phyloP scores from a whole-genome alignment of 176 grass and related monocot species.

The Aegilops bicornis region DNA sequence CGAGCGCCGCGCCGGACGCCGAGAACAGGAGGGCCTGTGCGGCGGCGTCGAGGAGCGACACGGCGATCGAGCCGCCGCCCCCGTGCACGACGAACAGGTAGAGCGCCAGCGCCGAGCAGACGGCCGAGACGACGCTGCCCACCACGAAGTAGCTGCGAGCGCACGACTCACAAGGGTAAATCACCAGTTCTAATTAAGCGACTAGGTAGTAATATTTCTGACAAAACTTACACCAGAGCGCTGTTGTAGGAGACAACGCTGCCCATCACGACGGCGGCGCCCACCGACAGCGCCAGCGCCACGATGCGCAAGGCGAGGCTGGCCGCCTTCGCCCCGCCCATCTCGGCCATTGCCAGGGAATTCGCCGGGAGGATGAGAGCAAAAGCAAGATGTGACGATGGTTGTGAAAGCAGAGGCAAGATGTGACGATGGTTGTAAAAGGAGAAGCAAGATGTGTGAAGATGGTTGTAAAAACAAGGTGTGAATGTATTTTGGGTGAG shows the following conservation, averaged over 20 bases:
- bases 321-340: not conserved
- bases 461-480: not conserved
- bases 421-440: too few relatives aligned
- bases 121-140: slow-evolving; percentile 7
- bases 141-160: slow-evolving; percentile 44
- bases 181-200: not conserved
- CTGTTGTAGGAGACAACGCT: slow-evolving; percentile 26
- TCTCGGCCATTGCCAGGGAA: not conserved
- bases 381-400: not conserved
- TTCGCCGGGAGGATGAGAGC: not conserved
- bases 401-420: not conserved
- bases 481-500: not conserved
- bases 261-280: slow-evolving; percentile 42
- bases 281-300: slow-evolving; percentile 18
- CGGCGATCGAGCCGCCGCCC: not conserved
- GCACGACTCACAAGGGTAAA: not conserved
- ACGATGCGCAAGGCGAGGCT: slow-evolving; percentile 32
- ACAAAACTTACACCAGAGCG: slow-evolving; percentile 28
- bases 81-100: slow-evolving; percentile 10
- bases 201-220: not conserved
- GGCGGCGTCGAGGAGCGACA: slow-evolving; percentile 18
- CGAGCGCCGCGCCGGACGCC: slow-evolving; percentile 16
- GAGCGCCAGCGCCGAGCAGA: slow-evolving; percentile 36
- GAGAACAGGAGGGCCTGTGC: slow-evolving; percentile 37
- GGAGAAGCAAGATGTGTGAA: not conserved